These are phyloP conservation scores for Pythium grandisporangium DNA, from an alignment of 352 stramenopile genomes.

Conservation along the genomic window DNA sequence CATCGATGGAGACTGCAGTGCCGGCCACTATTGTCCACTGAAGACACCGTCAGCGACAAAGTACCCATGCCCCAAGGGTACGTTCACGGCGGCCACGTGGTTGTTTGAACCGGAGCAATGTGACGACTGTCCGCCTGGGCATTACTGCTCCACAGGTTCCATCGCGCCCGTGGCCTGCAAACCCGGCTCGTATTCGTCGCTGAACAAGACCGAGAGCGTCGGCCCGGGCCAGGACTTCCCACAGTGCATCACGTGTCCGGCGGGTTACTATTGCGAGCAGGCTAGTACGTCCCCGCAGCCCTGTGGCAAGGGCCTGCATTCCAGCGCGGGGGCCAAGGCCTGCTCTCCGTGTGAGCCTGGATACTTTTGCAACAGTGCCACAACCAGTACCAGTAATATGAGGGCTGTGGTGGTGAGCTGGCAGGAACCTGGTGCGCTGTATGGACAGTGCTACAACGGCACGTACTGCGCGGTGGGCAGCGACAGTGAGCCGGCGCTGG, in stretches of 20 bases:
- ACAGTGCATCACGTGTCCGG: slow-evolving; percentile 61
- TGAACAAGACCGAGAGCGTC: slow-evolving; percentile 64
- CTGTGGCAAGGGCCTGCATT: slow-evolving; percentile 71
- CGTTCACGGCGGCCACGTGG: slow-evolving; percentile 65
- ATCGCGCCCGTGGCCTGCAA: slow-evolving; percentile 57
- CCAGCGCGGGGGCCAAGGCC: slow-evolving; percentile 31
- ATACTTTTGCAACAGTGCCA: slow-evolving; percentile 71
- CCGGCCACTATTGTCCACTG: slow-evolving; percentile 87
- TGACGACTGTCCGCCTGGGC: slow-evolving; percentile 66
- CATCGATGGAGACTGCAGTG: slow-evolving; percentile 58
- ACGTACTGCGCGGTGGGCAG: slow-evolving; percentile 73
- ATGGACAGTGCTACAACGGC: slow-evolving; percentile 80
- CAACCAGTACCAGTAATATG: slow-evolving; percentile 65
- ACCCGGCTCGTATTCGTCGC: slow-evolving; percentile 56
- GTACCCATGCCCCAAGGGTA: slow-evolving; percentile 81
- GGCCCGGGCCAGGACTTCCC: slow-evolving; percentile 47
- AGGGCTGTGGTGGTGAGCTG: slow-evolving; percentile 38
- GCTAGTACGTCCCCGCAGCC: slow-evolving; percentile 38
- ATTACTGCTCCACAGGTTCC: slow-evolving; percentile 63
- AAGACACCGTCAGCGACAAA: slow-evolving; percentile 48
- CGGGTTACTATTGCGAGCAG: slow-evolving; percentile 76
- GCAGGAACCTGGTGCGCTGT: slow-evolving; percentile 40
- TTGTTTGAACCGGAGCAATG: slow-evolving; percentile 70
- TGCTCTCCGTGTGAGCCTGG: slow-evolving; percentile 58
- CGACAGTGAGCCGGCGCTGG: slow-evolving; percentile 58